Base-by-base conservation (phyloP, 2,329 filamentous ascomycete species). In the Fusarium sp. region DNA sequence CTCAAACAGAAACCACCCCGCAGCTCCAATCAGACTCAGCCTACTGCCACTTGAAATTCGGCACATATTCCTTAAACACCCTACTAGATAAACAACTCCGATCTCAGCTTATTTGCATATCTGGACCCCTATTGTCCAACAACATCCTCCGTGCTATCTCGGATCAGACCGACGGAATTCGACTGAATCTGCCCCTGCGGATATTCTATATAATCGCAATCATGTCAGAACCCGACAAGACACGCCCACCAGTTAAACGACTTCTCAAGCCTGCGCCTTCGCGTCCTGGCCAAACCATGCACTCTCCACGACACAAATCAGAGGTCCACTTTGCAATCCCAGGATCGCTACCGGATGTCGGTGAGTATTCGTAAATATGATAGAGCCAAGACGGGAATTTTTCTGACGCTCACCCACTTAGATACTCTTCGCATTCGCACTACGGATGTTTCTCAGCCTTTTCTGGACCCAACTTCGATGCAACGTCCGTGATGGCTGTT, bases 381-480 rank as follows among this genome's bases (percentile, higher is more conserved):
- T 33, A 46, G 49, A 39, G 11, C 31, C 17, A 26, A 24, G 39
- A 22, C 10, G 22, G 14, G 14, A 8, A 13, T 14, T 22, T 28
- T 52, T 44, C 59, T 57, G 14, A 64, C 48, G 24, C 50, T 58
- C 10, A 36, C 22, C 18, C 38, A 24, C 17, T 15, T 31, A 80
- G 78, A 75, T 20, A 56, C 66, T 38, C 31, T 75, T 7, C 71
- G 59, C 26, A 73, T 80, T 61, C 74, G 78, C 50, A 76, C 73
- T 17, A 56, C 68, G 8, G 68, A 72, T 11, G 71, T 75, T 18
- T 60, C 77, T 10, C 79, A 81, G 56, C 79, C 79, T 6, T 81
- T 81, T 42, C 68, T 81, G 9, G 75, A 81, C 39, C 77, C 77
- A 11, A 65, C 71, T 20, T 66, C 66, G 33, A 64, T 74, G 58